Base-by-base conservation (phyloP, 805 yeast genomes). In the Sugiyamaella qingdaonensis region DNA sequence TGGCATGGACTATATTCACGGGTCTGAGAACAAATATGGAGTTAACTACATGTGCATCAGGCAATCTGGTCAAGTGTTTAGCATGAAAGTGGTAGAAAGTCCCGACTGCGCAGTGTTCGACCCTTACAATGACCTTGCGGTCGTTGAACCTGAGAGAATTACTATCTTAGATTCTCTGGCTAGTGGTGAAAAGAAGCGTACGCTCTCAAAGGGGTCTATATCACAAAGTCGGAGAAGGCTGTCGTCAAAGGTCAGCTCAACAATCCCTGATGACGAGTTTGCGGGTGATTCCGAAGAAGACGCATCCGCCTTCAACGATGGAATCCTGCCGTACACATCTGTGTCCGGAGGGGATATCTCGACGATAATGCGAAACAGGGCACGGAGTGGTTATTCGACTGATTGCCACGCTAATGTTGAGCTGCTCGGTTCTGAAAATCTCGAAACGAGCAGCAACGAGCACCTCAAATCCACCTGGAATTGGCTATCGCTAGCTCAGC, bases 31-130 rank as follows among this genome's bases (percentile, higher is more conserved):
- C 1, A 69, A 66, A n/a, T 76, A 82, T 19, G 78, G 81, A 1
- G 78, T 86, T 8, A 82, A 85, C 60, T 75, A 88, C 53, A 81
- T 91, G 29, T 90, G 97, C 67, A 85, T 91, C 86, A 75, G 97
- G 58, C 95, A 88, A 62, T 86, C 95, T 0, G 97, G 97, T 2
- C 85, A 88, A 50, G 83, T 90, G 0, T 90, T 86, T 68, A 75
- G 85, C 54, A 87, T 87, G 91, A 79, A 85, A 0, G 86, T 85
- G 0, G 69, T 74, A 0, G 92, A 87, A 64, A 78, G 86, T 48
- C 82, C 82, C 32, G 81, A 81, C 35, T 74, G 82, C 8, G 65
- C 86, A 8, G 74, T 73, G 13, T 86, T 90, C 68, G 86, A 82
- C 59, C 81, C 92, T 0, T 78, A 74, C 60, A 70, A 70, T 49